Base-by-base conservation (phyloP, 2,329 filamentous ascomycete species). In the Aspergillus calidoustus region DNA sequence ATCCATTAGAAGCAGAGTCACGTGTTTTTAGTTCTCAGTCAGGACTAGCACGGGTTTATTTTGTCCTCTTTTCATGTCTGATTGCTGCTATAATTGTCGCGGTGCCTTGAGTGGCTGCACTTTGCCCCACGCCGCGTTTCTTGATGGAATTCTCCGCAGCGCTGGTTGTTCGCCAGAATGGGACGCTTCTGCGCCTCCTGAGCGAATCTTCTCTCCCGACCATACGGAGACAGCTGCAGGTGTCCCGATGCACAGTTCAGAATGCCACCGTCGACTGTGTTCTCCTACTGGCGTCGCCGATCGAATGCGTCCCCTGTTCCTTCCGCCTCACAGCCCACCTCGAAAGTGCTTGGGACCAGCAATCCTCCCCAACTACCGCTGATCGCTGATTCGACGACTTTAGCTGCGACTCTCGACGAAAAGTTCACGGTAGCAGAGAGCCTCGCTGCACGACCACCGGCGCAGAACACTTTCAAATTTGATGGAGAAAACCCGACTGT, bases 231-330 rank as follows among this genome's bases (percentile, higher is more conserved):
- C 15, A 66, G 63, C 64, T 41, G 62, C 57, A 51, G 53, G 65
- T 67, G 64, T 53, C 49, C 61, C 55, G 54, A 43, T 62, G 51
- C 54, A 54, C 57, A 31, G 41, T 51, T 55, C 52, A 69, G 28
- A 64, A 77, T 78, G 76, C 68, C 74, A 7, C 71, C 75, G 3
- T 77, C 75, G 46, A 72, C 75, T 22, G 76, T 77, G 51, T 78
- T 78, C 63, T 76, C 75, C 28, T 78, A 78, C 62, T 77, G 73
- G 75, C 75, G 76, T 58, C 75, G 75, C 64, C 75, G 75, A 57
- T 73, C 71, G 38, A 72, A 68, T 63, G 71, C 71, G 43, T 68
- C 70, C 34, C 73, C 72, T 60, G 66, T 69, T 60, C 63, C 69
- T 23, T 66, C 69, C 30, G 66, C 69, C 62, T 60, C 66, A 41